These are phyloP conservation scores for Raphanus raphanistrum DNA, from an alignment of 345 rosid species.

Conservation along the genomic window DNA sequence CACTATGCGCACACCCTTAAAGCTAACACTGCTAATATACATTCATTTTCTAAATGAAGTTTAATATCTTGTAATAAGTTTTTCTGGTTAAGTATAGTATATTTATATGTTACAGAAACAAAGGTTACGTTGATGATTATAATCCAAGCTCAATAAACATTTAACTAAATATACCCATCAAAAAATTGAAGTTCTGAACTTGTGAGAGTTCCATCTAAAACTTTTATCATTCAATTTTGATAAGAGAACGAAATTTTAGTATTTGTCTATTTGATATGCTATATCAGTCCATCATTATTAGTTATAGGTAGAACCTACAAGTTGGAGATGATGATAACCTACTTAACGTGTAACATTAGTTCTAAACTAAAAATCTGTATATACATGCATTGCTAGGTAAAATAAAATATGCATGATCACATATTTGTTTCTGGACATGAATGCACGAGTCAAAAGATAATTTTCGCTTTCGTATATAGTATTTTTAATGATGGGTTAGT, in stretches of 20 bases:
- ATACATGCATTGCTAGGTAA: background rate
- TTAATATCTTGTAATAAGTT: background rate
- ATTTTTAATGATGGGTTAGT: conserved; percentile 5
- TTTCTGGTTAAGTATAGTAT: background rate
- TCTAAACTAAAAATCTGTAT: background rate
- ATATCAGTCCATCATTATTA: background rate
- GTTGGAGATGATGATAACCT: conserved; percentile 13
- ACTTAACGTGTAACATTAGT: background rate
- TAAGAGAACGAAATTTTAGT: background rate
- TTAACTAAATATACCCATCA: background rate
- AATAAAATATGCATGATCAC: conserved; percentile 1
- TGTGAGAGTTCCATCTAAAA: background rate
- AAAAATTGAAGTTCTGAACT: background rate
- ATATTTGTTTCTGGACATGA: background rate
- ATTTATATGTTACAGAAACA: background rate
- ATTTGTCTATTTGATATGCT: background rate
- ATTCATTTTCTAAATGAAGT: background rate
- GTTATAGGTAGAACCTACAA: background rate
- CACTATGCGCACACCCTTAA: too few species aligned
- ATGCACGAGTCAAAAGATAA: conserved; percentile 12
- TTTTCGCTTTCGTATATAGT: conserved; percentile 5
- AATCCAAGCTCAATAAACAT: background rate
- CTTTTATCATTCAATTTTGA: background rate
- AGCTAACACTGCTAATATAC: too few species aligned
- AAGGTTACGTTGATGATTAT: background rate